Evolutionary conservation across 1,284 basidiomycete species (phyloP), one percentile per base, ranked within the genome.

Genomic region (Salmacisia buchloeana): DNA sequence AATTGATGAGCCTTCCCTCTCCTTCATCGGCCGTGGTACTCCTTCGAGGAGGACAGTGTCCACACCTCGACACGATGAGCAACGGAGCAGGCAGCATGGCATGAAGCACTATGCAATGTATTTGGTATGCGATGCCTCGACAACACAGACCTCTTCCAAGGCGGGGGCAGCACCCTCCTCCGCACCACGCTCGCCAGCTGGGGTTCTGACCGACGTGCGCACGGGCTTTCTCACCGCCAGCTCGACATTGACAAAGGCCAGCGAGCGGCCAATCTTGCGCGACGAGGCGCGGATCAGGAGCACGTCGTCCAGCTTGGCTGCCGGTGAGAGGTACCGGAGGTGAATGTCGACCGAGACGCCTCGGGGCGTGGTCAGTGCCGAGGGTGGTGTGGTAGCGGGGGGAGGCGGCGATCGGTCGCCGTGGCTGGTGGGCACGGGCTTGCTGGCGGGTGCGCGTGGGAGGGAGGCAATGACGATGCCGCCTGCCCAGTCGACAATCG

Each of bases 281-380:
- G 64, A 63, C 41, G 31, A 65, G 3, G 66, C 71, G 33, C 58
- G 58, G 64, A 73, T 71, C 54, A 69, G 54, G 29, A 73, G 62
- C 35, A 62, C 36, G 54, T 73, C 69, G n/a, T 66, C 71, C 18
- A 64, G 38, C 35, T 68, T 67, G 12, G 71, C 70, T 0, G 69
- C 67, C 2, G 69, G 68, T 5, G 27, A 31, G 21, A 68, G 64
- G 57, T 73, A 73, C 1, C 64, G 60, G 1, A 64, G 63, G 61
- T 73, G 71, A 36, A 73, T 73, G 63, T 73, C 69, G 49, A 73
- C 67, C 18, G 63, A 65, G 9, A 71, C 70, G 12, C 71, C 70
- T 1, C 71, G 49, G 6, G 49, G 49, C 6, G 49, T 54, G 27
- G 49, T 54, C 3, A 54, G 49, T 13, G 49, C 29, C 23, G 41